phyloP scores from a whole-genome alignment of 176 grass and related monocot genomes.

The Oryza meyeriana region DNA sequence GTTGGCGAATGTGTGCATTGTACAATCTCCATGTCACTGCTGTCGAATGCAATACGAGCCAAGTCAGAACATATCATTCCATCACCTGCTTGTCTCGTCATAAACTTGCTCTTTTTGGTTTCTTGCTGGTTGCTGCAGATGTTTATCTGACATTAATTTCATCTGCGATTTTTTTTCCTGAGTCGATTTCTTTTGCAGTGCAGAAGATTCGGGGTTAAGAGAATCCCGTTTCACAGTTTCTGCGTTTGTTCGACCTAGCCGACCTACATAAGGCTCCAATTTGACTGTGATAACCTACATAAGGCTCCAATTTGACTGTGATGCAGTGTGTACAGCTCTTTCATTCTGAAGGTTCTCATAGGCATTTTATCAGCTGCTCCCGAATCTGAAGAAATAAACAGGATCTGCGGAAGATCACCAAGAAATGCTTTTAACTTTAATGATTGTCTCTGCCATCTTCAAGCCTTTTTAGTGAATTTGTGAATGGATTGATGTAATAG shows the following conservation, averaged over 20 bases:
- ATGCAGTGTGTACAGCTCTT: background rate
- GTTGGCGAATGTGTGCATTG: conserved; percentile 8
- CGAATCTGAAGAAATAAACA: background rate
- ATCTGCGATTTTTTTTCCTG: background rate
- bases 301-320: too few relatives aligned
- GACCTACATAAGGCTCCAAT: background rate
- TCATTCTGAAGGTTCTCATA: background rate
- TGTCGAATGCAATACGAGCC: conserved; percentile 26
- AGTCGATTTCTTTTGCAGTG: background rate
- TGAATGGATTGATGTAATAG: background rate
- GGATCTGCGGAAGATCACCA: background rate
- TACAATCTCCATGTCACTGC: conserved; percentile 17
- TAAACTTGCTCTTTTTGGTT: background rate
- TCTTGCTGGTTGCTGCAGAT: background rate
- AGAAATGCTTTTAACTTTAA: background rate
- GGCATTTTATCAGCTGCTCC: background rate
- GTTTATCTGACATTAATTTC: background rate
- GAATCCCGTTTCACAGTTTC: background rate
- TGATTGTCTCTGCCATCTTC: background rate
- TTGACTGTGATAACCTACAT: background rate
- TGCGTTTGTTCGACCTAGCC: background rate
- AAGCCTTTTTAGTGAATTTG: background rate
- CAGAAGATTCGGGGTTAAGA: background rate
- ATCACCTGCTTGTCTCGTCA: background rate
- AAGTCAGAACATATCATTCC: background rate